Percentiles rank a stretch among this genome's conserved stretches.
Evolutionary conservation across 768 basidiomycete species (phyloP).

Genomic region (Cyclocybe aegerita): DNA sequence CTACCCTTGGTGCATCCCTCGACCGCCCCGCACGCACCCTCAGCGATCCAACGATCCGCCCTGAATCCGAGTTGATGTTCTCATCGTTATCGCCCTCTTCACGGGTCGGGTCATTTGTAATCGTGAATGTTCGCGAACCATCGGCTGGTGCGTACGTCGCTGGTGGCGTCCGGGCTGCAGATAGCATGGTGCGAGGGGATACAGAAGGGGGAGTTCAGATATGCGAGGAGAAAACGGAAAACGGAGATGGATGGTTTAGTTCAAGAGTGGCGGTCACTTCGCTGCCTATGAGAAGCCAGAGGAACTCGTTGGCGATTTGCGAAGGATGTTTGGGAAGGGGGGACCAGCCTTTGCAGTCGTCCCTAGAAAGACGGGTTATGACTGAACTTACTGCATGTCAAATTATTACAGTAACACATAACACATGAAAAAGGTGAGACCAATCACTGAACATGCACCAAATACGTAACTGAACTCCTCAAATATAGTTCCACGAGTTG

Average conservation of each 20-base stretch:
- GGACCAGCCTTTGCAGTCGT: constrained; percentile 25
- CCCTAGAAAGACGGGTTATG: constrained; percentile 25
- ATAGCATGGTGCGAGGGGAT: constrained; percentile 9
- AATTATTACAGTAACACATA: too few relatives aligned
- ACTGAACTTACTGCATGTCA: too few relatives aligned
- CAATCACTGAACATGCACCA: too few relatives aligned
- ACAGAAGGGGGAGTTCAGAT: too few relatives aligned
- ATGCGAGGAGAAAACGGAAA: too few relatives aligned
- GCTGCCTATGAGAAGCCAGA: constrained; percentile 31
- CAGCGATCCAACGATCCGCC: constrained; percentile 46
- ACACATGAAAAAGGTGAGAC: too few relatives aligned
- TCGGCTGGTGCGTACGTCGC: constrained; percentile 44
- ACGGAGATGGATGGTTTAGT: too few relatives aligned
- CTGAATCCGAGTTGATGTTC: constrained; percentile 12
- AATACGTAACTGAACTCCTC: too few relatives aligned
- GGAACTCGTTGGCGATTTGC: constrained; percentile 36
- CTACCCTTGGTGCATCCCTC: constrained; percentile 56
- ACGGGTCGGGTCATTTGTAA: constrained; percentile 31
- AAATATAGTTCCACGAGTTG: too few relatives aligned
- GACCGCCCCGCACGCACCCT: constrained; percentile 55
- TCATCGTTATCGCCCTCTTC: constrained; percentile 22
- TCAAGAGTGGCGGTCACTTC: constrained; percentile 47
- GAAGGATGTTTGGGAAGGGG: constrained; percentile 42
- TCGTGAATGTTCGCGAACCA: constrained; percentile 55
- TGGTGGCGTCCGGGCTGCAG: constrained; percentile 12